Evolutionary conservation across 2,329 filamentous ascomycete genomes (phyloP).

Genomic region (Tolypocladium tundrense): DNA sequence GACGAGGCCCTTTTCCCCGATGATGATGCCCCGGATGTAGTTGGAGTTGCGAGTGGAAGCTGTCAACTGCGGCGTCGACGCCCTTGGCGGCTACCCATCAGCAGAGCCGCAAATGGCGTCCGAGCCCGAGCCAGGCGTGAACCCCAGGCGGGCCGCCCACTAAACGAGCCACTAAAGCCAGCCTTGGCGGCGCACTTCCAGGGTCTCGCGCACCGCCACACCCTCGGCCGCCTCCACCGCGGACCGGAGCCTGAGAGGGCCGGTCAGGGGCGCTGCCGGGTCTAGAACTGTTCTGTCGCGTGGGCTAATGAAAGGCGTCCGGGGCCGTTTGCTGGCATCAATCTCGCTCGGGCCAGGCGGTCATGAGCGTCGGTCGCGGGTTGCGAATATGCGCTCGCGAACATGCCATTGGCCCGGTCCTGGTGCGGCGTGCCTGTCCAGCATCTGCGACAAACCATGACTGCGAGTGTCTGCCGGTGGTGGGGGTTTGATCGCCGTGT

Average conservation of each 20-base stretch:
- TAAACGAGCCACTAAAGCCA: background rate
- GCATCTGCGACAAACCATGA: background rate
- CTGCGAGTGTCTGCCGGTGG: background rate
- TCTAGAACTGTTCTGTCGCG: background rate
- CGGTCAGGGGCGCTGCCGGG: background rate
- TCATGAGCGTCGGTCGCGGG: background rate
- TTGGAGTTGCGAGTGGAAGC: background rate
- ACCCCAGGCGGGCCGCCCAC: background rate
- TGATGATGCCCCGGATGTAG: background rate
- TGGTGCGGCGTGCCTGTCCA: background rate
- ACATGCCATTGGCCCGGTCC: background rate
- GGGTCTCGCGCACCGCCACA: background rate
- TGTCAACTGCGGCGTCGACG: background rate
- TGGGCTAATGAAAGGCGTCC: background rate
- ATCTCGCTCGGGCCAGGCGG: background rate
- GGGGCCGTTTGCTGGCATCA: background rate
- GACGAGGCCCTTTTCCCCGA: background rate
- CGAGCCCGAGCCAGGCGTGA: background rate
- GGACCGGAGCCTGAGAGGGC: background rate
- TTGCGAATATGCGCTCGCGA: background rate
- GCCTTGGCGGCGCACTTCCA: background rate
- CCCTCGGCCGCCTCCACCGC: background rate
- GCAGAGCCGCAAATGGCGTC: background rate
- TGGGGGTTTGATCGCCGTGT: background rate
- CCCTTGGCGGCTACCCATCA: background rate